Conservation (phyloP, 192 early-diverging fungal genomes). For the Podila clonocystis region DNA sequence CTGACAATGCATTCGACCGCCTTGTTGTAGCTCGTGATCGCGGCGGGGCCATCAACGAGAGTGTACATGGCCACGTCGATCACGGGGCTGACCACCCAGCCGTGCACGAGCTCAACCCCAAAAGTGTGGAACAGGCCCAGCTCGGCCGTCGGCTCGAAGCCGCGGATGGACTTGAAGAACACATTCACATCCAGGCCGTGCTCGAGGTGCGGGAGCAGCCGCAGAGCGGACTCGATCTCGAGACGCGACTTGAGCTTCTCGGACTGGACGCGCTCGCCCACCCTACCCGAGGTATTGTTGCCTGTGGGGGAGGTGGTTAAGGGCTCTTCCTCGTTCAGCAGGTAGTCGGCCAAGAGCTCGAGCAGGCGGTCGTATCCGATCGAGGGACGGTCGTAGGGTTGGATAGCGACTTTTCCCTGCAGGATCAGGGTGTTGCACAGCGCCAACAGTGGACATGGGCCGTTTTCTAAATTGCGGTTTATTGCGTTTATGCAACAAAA, state of each 20-base stretch:
- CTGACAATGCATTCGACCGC: conserved; percentile 81
- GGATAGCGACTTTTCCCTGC: conserved; percentile 70
- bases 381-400: conserved; percentile 55
- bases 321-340: conserved; percentile 58
- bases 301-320: neutral
- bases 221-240: conserved; percentile 64
- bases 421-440: conserved; percentile 87
- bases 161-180: conserved; percentile 76
- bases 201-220: conserved; percentile 68
- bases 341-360: conserved; percentile 78
- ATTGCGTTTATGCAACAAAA: neutral
- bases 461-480: conserved; percentile 68
- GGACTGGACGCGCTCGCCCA: conserved; percentile 24
- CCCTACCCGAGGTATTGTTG: neutral
- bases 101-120: conserved; percentile 84
- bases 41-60: conserved; percentile 56
- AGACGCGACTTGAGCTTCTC: conserved; percentile 53
- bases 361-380: conserved; percentile 78
- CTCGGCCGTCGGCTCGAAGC: conserved; percentile 78
- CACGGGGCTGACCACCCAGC: conserved; percentile 84
- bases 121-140: conserved; percentile 82
- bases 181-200: conserved; percentile 86
- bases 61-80: conserved; percentile 64
- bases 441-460: conserved; percentile 90
- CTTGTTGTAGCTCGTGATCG: conserved; percentile 73